Evolutionary conservation across 768 basidiomycete species (phyloP), one percentile per base, ranked within the genome.

Genomic region (Mycena pura): DNA sequence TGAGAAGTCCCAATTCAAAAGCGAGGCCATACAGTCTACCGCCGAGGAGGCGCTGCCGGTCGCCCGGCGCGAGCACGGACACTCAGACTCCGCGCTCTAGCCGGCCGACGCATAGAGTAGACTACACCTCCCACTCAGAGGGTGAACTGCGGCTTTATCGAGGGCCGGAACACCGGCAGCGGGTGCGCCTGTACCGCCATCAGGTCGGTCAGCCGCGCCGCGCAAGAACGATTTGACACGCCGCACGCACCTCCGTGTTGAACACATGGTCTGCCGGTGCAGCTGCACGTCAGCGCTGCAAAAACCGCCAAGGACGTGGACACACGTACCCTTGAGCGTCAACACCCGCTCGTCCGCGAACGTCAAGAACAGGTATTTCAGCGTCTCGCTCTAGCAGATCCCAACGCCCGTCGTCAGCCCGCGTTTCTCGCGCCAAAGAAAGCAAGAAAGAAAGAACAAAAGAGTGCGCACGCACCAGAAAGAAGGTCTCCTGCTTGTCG

Each of bases 401-500:
- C 19, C 19, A 32, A 48, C 14, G 31, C 21, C 10, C 2, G 15
- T 46, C 8, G 28, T 1, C 8, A 24, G 14, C 11, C 15, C 6
- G 6, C 21, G 15, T 55, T 19, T n/a, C 39, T 14, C 6, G 1
- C 1, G n/a, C 4, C 31, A n/a, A 49, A 41, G 21, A 46, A 43
- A 22, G 19, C 5, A n/a, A 19, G 19, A 24, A 17, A 19, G 47
- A 36, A 38, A 39, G 22, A 36, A 22, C 13, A 36, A 21, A 24
- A 44, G 6, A 53, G 27, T 43, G 21, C 39, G 19, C 19, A 69
- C 83, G 32, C 58, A 88, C 87, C 77, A 92, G 77, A 74, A 90
- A 81, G 76, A 91, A 92, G 19, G 91, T 91, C 74, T 92, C 91
- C 88, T 92, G 92, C 71, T 88, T 85, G 70, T 92, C 90, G 38